These are phyloP conservation scores for Cadophora gregata DNA, from an alignment of 2,329 filamentous ascomycete species.

Conservation along the genomic window DNA sequence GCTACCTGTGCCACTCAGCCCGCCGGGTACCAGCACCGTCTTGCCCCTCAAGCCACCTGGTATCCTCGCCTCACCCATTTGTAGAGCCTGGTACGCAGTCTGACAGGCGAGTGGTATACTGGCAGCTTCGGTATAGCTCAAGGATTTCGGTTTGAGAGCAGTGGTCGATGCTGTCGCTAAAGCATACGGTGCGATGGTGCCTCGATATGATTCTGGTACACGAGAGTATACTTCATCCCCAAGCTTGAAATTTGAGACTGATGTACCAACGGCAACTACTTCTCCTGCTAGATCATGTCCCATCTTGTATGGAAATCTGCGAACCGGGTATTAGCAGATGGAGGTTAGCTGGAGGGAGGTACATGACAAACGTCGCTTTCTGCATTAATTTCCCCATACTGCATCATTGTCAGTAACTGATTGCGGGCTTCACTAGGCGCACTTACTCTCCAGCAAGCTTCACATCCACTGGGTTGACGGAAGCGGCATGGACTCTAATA, in stretches of 20 bases:
- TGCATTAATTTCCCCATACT: slow-evolving; percentile 8
- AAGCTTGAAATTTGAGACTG: slow-evolving; percentile 46
- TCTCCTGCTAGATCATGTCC: slow-evolving; percentile 51
- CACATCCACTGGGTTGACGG: slow-evolving; percentile 54
- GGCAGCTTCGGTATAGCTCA: slow-evolving; percentile 50
- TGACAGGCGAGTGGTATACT: slow-evolving; percentile 49
- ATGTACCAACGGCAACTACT: slow-evolving; percentile 46
- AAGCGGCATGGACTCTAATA: slow-evolving; percentile 51
- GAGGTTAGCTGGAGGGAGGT: background rate
- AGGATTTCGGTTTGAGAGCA: slow-evolving; percentile 47
- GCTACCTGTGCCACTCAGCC: slow-evolving; percentile 47
- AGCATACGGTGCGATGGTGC: slow-evolving; percentile 42
- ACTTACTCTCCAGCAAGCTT: slow-evolving; percentile 45
- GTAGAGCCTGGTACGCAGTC: slow-evolving; percentile 49
- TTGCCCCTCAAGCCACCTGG: slow-evolving; percentile 49
- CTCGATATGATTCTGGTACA: slow-evolving; percentile 44
- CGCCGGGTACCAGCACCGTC: slow-evolving; percentile 48
- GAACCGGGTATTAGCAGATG: background rate
- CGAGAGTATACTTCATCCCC: slow-evolving; percentile 49
- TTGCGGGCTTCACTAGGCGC: slow-evolving; percentile 11
- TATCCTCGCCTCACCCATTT: slow-evolving; percentile 40
- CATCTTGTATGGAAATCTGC: slow-evolving; percentile 51
- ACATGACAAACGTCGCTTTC: background rate
- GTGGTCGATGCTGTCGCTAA: slow-evolving; percentile 43
- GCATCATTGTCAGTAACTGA: background rate